Evolutionary conservation across 768 basidiomycete species (phyloP), one percentile per base, ranked within the genome.

Genomic region (Rhodotorula kratochvilovae): DNA sequence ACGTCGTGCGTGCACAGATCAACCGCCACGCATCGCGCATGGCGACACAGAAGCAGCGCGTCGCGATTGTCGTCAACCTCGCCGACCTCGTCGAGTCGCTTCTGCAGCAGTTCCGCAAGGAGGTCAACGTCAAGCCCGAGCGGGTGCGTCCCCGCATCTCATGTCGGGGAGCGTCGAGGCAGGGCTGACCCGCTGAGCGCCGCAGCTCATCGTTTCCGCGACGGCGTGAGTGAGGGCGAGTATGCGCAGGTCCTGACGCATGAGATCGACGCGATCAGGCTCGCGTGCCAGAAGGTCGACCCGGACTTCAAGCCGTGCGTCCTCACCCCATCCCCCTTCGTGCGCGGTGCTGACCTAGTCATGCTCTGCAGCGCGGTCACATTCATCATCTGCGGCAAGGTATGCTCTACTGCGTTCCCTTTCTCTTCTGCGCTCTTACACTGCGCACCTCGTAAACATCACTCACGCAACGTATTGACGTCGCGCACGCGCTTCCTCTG

Each of bases 221-320:
- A 72, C 53, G 70, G 70, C 19, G 33, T 67, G 25, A 31, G 27
- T 31, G 70, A 72, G 33, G 70, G 70, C 25, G 48, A 67, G 58
- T 63, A 51, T 53, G 23, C 39, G 0, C 29, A 50, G 29, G 66
- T 53, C 0, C 33, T 72, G 8, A 0, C 23, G 17, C 13, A 29
- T 54, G 70, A 72, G 46, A 46, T 66, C 55, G 51, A 42, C 50
- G 48, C 62, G 2, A 61, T 67, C 36, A 48, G 66, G 27, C 16
- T 39, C 17, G 70, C 70, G 10, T 64, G 61, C 33, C 23, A 55
- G 54, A 43, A 29, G 27, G 39, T 72, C 19, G 62, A 55, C 21
- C 42, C 36, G 2, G n/a, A 3, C 21, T 72, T 63, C 61, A 55
- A 45, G 31, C 70, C 70, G 39, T 39, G 13, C 39, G 39, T 39